A percentile compares a stretch with the other conserved stretches of the same genome.
These are phyloP conservation scores for Xylaria polymorpha DNA, from an alignment of 2,329 filamentous ascomycete genomes.

Conservation along the genomic window DNA sequence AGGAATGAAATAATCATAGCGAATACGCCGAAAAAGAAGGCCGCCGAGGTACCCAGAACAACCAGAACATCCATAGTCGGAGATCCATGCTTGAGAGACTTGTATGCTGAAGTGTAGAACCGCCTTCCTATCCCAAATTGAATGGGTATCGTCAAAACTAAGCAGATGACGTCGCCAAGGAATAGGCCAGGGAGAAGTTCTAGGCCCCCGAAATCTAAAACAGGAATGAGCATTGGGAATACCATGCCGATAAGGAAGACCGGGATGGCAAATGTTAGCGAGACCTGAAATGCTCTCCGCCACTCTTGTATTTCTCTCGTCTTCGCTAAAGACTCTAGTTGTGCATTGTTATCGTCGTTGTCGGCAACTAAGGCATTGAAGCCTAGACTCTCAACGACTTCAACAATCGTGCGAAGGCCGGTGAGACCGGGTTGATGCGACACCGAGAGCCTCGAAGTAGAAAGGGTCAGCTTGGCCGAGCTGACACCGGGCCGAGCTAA, in stretches of 20 bases:
- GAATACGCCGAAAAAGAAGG: slow-evolving; percentile 93
- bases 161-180: slow-evolving; percentile 86
- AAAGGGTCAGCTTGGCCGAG: slow-evolving; percentile 78
- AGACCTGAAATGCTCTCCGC: slow-evolving; percentile 82
- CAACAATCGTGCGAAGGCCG: slow-evolving; percentile 85
- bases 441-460: slow-evolving; percentile 79
- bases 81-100: slow-evolving; percentile 87
- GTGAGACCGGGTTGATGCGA: slow-evolving; percentile 76
- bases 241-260: slow-evolving; percentile 95
- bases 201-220: slow-evolving; percentile 80
- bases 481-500: slow-evolving; percentile 74
- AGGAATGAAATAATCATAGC: slow-evolving; percentile 86
- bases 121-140: slow-evolving; percentile 96
- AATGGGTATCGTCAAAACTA: slow-evolving; percentile 87
- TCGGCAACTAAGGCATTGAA: slow-evolving; percentile 92
- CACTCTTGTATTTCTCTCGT: slow-evolving; percentile 96
- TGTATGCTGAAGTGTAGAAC: slow-evolving; percentile 94
- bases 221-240: slow-evolving; percentile 83
- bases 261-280: slow-evolving; percentile 83
- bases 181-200: slow-evolving; percentile 79
- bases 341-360: slow-evolving; percentile 94
- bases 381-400: slow-evolving; percentile 81
- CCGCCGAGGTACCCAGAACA: slow-evolving; percentile 90
- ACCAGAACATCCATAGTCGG: slow-evolving; percentile 99
- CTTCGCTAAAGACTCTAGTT: slow-evolving; percentile 94